These are phyloP conservation scores for Microcera coccophila DNA, from an alignment of 2,329 filamentous ascomycete genomes.

Conservation along the genomic window DNA sequence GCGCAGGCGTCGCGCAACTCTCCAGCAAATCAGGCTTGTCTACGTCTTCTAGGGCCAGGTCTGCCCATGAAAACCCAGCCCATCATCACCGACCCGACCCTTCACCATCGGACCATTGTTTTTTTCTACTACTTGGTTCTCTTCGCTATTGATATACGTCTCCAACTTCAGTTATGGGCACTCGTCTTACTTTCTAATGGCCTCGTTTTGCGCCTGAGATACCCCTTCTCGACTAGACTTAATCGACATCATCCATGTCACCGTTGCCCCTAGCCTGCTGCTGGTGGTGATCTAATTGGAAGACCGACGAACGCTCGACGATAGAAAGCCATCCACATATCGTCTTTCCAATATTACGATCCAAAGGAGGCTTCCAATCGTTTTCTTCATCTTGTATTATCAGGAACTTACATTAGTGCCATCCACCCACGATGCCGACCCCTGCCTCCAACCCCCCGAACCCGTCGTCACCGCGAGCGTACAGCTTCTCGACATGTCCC, in stretches of 20 bases:
- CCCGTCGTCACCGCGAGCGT: conserved; percentile 35
- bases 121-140: conserved; percentile 8
- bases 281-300: conserved; percentile 18
- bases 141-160: conserved; percentile 10
- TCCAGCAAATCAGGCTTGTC: conserved; percentile 23
- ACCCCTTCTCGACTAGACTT: conserved; percentile 4
- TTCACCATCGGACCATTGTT: conserved; percentile 25
- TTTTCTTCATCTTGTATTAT: conserved; percentile 1
- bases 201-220: conserved; percentile 16
- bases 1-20: conserved; percentile 10
- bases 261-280: conserved; percentile 24
- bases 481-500: conserved; percentile 42
- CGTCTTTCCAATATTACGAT: too few relatives aligned
- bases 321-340: neutral
- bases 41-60: conserved; percentile 20
- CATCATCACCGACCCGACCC: conserved; percentile 28
- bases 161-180: conserved; percentile 15
- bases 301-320: neutral
- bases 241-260: conserved; percentile 7
- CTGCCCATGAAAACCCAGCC: conserved; percentile 23
- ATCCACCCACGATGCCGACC: conserved; percentile 39
- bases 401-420: neutral
- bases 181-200: conserved; percentile 17
- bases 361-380: too few relatives aligned
- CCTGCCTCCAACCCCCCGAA: conserved; percentile 42